Evolutionary conservation across 306 rosid genomes (phyloP), one percentile per base, ranked within the genome.

Genomic region (Cucumis melo): DNA sequence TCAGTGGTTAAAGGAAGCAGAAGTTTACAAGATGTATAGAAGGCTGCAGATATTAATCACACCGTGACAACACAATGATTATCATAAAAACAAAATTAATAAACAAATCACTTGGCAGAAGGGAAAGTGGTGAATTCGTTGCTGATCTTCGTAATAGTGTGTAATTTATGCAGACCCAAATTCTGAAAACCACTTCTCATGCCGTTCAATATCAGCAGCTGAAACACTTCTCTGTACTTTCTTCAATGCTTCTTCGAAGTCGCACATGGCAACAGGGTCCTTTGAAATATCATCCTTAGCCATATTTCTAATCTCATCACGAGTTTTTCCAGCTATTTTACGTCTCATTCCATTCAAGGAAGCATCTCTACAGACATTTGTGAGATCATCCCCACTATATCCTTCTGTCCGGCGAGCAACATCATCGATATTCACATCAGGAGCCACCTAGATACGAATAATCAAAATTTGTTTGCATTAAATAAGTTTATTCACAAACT

Each of bases 331-430:
- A 0, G 99, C 99, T 77, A 95, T 95, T 86, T 90, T 95, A 20
- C 96, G 91, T 79, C 98, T 88, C 99, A 95, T 95, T n/a, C 98
- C 99, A 83, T 95, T 95, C 84, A 95, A 83, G 51, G 97, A 95
- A 68, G 99, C 99, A 68, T 95, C 99, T 0, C 99, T 91, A 73
- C 99, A 95, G 32, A 95, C 98, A 55, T 90, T 92, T 15, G 99
- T 95, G 65, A 95, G 90, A 86, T 95, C 99, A 48, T 95, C 99
- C 79, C 99, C 99, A 89, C 98, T 95, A 56, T 95, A 92, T 71
- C 97, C 99, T 1, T 92, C 98, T 21, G 99, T 89, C 53, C 91
- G 92, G 58, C 96, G 92, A 86, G 99, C 99, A 79, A 95, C 99
- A 1, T 89, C 96, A 71, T 94, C 96, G 46, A 95, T 84, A 83